phyloP scores from a whole-genome alignment of 2,329 filamentous ascomycete species.

The Magnaporthales sp. region DNA sequence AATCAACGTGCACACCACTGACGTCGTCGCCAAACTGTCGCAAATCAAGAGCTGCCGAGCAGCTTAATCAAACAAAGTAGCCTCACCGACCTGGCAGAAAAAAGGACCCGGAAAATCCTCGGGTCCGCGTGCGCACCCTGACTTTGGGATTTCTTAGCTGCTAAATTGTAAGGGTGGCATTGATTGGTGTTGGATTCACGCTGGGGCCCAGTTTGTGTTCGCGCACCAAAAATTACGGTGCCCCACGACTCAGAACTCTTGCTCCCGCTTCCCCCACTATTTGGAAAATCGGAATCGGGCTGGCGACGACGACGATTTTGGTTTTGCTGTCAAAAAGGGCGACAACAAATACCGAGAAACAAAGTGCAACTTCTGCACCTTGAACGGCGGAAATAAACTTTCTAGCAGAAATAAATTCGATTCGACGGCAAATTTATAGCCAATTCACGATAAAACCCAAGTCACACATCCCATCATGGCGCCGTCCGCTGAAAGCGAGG shows the following conservation, averaged over 20 bases:
- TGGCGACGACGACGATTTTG: not conserved
- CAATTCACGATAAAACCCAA: not conserved
- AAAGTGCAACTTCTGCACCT: not conserved
- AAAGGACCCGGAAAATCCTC: not conserved
- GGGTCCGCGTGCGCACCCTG: not conserved
- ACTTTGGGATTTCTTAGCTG: not conserved
- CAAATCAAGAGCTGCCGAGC: not conserved
- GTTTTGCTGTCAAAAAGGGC: not conserved
- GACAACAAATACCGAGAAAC: not conserved
- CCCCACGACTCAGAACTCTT: slow-evolving; percentile 8
- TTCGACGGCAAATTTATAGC: not conserved
- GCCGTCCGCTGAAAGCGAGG: slow-evolving; percentile 7
- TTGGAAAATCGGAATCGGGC: slow-evolving; percentile 6
- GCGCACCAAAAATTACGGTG: slow-evolving; percentile 2
- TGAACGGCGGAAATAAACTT: not conserved
- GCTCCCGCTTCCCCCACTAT: slow-evolving; percentile 7
- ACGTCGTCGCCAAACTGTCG: not conserved
- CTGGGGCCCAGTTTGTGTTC: not conserved
- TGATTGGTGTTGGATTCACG: not conserved
- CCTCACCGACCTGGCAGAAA: slow-evolving; percentile 1
- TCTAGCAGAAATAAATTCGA: too few relatives aligned
- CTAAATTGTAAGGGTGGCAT: not conserved
- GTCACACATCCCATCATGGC: slow-evolving; percentile 20
- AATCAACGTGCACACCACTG: not conserved
- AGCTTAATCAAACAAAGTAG: not conserved